These are phyloP conservation scores for Cucumis cinereus DNA, from an alignment of 306 rosid species.

Conservation along the genomic window DNA sequence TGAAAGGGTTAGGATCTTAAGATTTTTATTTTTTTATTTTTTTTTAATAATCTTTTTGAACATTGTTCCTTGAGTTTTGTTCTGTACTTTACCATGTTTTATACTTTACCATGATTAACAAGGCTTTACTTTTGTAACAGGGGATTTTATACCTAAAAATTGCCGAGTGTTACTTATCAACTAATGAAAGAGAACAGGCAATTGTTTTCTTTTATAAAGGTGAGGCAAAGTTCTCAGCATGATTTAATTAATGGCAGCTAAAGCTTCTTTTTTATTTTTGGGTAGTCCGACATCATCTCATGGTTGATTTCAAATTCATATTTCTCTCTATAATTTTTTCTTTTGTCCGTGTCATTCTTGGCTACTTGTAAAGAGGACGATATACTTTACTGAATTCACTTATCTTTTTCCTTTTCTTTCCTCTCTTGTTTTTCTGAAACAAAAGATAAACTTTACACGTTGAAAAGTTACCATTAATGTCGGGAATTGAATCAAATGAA, in stretches of 20 bases:
- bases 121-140: constrained; percentile 27
- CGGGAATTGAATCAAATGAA: neutral
- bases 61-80: neutral
- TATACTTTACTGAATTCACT: neutral
- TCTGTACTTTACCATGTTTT: neutral
- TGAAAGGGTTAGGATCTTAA: neutral
- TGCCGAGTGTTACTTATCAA: constrained; percentile 50
- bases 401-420: neutral
- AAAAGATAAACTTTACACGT: neutral
- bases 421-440: neutral
- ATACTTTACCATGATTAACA: neutral
- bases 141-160: constrained; percentile 44
- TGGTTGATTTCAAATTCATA: neutral
- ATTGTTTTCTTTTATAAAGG: constrained; percentile 59
- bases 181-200: constrained; percentile 49
- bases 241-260: neutral
- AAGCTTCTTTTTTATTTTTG: no score
- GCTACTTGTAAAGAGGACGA: neutral
- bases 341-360: neutral
- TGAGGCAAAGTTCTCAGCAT: constrained; percentile 9
- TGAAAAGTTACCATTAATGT: neutral
- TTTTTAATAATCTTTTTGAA: neutral
- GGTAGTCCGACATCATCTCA: neutral
- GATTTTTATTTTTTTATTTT: neutral
- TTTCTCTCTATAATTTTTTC: neutral